A percentile compares a stretch with the other conserved stretches of the same genome.
Conservation (phyloP, 257 asterid genomes). For the Fraxinus excelsior region DNA sequence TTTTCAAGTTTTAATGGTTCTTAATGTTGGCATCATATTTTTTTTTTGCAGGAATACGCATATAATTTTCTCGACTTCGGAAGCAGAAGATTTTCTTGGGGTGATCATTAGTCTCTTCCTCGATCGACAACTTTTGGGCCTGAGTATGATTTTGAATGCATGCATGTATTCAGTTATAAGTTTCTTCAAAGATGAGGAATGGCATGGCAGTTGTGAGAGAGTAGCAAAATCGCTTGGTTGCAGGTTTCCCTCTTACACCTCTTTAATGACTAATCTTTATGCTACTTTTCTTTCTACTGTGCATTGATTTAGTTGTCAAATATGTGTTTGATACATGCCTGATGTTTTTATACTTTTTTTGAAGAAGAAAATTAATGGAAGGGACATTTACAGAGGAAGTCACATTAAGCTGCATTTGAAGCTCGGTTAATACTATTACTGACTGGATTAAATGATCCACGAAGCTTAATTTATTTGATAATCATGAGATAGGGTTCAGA, state of each 20-base stretch:
- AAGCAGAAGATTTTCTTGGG: constrained; percentile 72
- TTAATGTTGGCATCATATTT: constrained; percentile 6
- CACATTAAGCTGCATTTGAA: background rate
- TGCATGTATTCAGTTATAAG: constrained; percentile 55
- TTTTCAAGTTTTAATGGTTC: constrained; percentile 10
- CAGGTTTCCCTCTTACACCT: constrained; percentile 53
- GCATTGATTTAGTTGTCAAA: constrained; percentile 4
- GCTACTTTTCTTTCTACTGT: background rate
- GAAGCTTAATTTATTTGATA: background rate
- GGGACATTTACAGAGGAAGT: background rate
- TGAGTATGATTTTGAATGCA: constrained; percentile 52
- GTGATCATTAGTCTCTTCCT: constrained; percentile 62
- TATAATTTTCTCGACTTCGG: constrained; percentile 50
- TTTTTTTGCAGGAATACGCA: constrained; percentile 49
- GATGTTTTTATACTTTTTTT: background rate
- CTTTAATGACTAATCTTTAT: constrained; percentile 6
- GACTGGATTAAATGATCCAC: background rate
- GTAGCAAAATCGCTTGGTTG: constrained; percentile 61
- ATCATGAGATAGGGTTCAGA: background rate
- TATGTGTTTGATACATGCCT: constrained; percentile 7
- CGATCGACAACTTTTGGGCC: constrained; percentile 78
- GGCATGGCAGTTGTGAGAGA: constrained; percentile 60
- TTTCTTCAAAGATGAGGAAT: constrained; percentile 67
- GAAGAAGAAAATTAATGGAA: background rate
- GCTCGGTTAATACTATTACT: background rate